Evolutionary conservation across 495 filamentous ascomycete species (phyloP).

Genomic region (Penicillium waksmanii): DNA sequence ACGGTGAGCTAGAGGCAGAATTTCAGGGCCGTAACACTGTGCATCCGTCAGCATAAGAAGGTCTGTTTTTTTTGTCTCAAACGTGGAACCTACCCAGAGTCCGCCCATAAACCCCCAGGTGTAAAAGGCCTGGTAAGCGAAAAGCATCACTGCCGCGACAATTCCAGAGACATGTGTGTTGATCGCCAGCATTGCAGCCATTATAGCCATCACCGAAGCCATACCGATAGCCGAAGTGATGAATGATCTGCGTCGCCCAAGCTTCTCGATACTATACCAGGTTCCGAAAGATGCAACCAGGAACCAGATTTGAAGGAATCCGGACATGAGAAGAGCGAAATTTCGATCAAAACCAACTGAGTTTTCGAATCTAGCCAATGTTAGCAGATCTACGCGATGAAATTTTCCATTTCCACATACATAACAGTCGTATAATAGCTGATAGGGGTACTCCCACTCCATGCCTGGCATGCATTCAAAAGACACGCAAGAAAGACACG

Average conservation of each 20-base stretch:
- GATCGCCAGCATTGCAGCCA: constrained; percentile 18
- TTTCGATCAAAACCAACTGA: constrained; percentile 27
- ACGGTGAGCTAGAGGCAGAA: constrained; percentile 25
- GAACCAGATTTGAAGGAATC: constrained; percentile 35
- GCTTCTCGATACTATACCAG: constrained; percentile 33
- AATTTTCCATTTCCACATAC: not conserved
- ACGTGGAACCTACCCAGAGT: constrained; percentile 14
- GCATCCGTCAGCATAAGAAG: not conserved
- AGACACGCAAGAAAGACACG: constrained; percentile 26
- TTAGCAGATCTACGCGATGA: not conserved
- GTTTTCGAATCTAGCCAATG: constrained; percentile 19
- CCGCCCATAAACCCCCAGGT: constrained; percentile 28
- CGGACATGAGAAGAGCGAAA: constrained; percentile 31
- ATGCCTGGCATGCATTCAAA: constrained; percentile 33
- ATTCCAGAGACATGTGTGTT: constrained; percentile 17
- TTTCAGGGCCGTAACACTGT: constrained; percentile 28
- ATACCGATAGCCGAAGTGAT: constrained; percentile 30
- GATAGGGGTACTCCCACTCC: constrained; percentile 28
- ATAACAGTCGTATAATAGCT: constrained; percentile 25
- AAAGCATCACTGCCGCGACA: constrained; percentile 20
- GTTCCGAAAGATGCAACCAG: constrained; percentile 31
- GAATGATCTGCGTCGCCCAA: constrained; percentile 24
- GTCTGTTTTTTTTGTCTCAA: too few species aligned
- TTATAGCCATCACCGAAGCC: constrained; percentile 18
- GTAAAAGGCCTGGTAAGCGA: constrained; percentile 23